Evolutionary conservation across 2,329 filamentous ascomycete genomes (phyloP), one percentile per base, ranked within the genome.

Genomic region (Xylariaceae sp.): DNA sequence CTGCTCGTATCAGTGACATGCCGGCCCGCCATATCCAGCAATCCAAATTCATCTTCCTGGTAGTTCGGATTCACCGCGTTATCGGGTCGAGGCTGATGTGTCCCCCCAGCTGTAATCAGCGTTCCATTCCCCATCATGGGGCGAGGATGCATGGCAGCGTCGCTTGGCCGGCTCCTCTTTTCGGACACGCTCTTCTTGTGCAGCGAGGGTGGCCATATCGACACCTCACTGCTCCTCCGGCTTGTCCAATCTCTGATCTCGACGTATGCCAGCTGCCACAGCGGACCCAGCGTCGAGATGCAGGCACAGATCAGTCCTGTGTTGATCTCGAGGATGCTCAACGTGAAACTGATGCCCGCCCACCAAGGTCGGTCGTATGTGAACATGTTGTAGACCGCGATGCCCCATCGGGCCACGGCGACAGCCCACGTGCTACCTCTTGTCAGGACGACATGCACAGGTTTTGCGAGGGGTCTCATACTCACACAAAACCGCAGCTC

Each of bases 271-370:
- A 41, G 3, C 26, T 51, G 49, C 48, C 48, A 53, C 3, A 53
- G 41, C 4, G 52, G 52, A 6, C 45, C 41, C 3, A 52, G 34
- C 9, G 50, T 51, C 8, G 50, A 50, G 2, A 46, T 43, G 37
- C 52, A 54, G 16, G 44, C 48, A 36, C 52, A 54, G 32, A 54
- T 50, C 34, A 54, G 48, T n/a, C 52, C 52, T 8, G 48, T 50
- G 41, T 54, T 44, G 7, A 53, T 39, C 38, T 54, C 52, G 30
- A 54, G 38, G 28, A 54, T 52, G 6, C 48, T 49, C 15, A 52
- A 28, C 28, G 47, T 42, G 44, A 54, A 54, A 47, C 46, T 49
- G 32, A 53, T 38, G 15, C 52, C 52, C 6, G 50, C 52, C 46
- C 48, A 52, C 48, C 52, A 51, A 7, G 52, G 43, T 22, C 50